phyloP scores from a whole-genome alignment of 345 rosid species.

The Anacardium occidentale region DNA sequence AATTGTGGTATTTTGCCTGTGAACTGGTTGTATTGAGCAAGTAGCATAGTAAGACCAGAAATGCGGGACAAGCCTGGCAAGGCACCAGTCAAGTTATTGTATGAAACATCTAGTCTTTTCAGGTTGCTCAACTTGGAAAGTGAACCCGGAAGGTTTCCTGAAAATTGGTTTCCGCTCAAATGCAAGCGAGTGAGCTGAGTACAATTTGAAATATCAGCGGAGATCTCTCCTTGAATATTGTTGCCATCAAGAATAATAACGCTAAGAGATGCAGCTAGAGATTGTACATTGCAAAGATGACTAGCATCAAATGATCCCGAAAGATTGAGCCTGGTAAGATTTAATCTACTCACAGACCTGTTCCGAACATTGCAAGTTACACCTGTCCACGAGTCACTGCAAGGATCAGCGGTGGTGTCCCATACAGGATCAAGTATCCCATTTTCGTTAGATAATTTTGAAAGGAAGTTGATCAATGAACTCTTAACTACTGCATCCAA shows the following conservation, averaged over 20 bases:
- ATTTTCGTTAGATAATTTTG: slow-evolving; percentile 26
- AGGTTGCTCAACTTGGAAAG: slow-evolving; percentile 38
- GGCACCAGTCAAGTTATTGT: slow-evolving; percentile 42
- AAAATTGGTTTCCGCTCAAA: slow-evolving; percentile 37
- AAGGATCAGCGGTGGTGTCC: slow-evolving; percentile 47
- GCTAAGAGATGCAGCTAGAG: slow-evolving; percentile 37
- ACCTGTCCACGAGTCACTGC: slow-evolving; percentile 37
- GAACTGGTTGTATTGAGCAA: slow-evolving; percentile 45
- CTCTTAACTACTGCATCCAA: slow-evolving; percentile 28
- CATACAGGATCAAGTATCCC: slow-evolving; percentile 31
- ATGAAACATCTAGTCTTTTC: slow-evolving; percentile 45
- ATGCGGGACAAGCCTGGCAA: slow-evolving; percentile 41
- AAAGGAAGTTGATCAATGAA: slow-evolving; percentile 31
- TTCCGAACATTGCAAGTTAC: slow-evolving; percentile 24
- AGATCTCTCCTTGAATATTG: slow-evolving; percentile 35
- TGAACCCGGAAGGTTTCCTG: slow-evolving; percentile 42
- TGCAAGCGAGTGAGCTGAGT: slow-evolving; percentile 34
- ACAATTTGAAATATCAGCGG: slow-evolving; percentile 43
- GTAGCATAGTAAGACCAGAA: slow-evolving; percentile 37
- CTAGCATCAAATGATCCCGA: slow-evolving; percentile 42
- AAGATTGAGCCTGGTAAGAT: slow-evolving; percentile 31
- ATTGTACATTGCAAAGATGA: slow-evolving; percentile 35
- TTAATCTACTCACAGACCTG: slow-evolving; percentile 26
- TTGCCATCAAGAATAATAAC: slow-evolving; percentile 33
- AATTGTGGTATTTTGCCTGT: slow-evolving; percentile 46